A percentile compares a stretch with the other conserved stretches of the same genome.
Conservation (phyloP, 192 early-diverging fungal genomes). For the Gigaspora rosea region DNA sequence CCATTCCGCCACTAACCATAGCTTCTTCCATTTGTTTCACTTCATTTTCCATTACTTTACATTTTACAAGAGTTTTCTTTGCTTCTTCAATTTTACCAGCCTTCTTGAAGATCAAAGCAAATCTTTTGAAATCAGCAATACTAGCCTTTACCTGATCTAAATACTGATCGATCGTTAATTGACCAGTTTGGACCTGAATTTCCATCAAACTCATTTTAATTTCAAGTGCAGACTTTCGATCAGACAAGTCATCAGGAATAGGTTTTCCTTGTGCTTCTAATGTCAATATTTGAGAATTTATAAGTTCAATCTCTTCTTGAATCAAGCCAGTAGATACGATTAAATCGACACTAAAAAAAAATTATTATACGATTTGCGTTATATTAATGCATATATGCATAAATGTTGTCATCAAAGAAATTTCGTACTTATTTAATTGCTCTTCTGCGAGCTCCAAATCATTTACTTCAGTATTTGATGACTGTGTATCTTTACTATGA, state of each 20-base stretch:
- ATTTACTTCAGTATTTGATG: constrained; percentile 33
- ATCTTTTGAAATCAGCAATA: constrained; percentile 60
- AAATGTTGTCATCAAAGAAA: not conserved
- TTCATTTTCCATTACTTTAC: constrained; percentile 78
- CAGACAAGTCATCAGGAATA: constrained; percentile 62
- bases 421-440: constrained; percentile 56
- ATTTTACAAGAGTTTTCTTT: constrained; percentile 60
- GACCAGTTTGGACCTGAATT: constrained; percentile 68
- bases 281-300: constrained; percentile 51
- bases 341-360: constrained; percentile 59
- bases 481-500: not conserved
- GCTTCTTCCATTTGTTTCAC: constrained; percentile 74
- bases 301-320: constrained; percentile 60
- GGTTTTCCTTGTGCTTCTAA: constrained; percentile 45
- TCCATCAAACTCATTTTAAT: constrained; percentile 77
- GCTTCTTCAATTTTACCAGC: constrained; percentile 65
- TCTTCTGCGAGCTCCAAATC: constrained; percentile 54
- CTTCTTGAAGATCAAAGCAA: constrained; percentile 70
- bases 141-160: constrained; percentile 56
- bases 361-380: constrained; percentile 32
- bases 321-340: constrained; percentile 77
- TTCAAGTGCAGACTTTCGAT: constrained; percentile 65
- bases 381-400: not conserved
- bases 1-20: constrained; percentile 45
- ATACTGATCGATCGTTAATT: constrained; percentile 72